Base-by-base conservation (phyloP, 768 basidiomycete species). In the Boletus rubroflammeus region DNA sequence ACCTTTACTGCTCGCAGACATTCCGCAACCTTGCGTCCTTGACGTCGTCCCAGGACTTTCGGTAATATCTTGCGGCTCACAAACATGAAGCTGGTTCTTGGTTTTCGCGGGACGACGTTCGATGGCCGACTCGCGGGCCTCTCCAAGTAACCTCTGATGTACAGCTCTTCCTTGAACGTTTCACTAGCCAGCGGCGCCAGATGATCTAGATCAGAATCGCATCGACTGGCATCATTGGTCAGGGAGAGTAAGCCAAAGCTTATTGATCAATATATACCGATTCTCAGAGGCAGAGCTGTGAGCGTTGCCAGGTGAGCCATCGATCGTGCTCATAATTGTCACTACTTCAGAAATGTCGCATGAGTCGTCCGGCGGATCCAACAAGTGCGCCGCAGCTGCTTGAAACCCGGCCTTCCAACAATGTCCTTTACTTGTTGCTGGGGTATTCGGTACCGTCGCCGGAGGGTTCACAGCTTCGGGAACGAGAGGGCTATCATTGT, bases 101-200 rank as follows among this genome's bases (percentile, higher is more conserved):
- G 19, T 19, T 38, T 54, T 31, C 47, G 56, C 4, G 41, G 35
- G 32, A 40, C 14, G 35, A 40, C 45, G 23, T 43, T 62, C 9
- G 56, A 40, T 28, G 54, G 25, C 19, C 28, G 57, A 47, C 48
- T 56, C 25, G 44, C 6, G 41, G 63, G 64, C 45, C 59, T 53
- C 53, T 53, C 62, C 40, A 67, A 17, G 55, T 68, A 71, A 17
- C 69, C 69, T 49, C 57, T 57, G 49, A 42, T 35, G 44, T 64
- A 70, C 3, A 70, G 55, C 44, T 70, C 68, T 47, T 70, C 58
- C 49, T 53, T 68, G 49, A 70, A 48, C 10, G n/a, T 32, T 47
- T 71, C 55, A 19, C 69, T 68, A 1, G 69, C 69, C 31, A 71
- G 47, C 10, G 67, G 67, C 0, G 58, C 58, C 26, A 68, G 57